A percentile compares a stretch with the other conserved stretches of the same genome.
phyloP scores from a whole-genome alignment of 2,329 filamentous ascomycete species.

The Drechslerella dactyloides region DNA sequence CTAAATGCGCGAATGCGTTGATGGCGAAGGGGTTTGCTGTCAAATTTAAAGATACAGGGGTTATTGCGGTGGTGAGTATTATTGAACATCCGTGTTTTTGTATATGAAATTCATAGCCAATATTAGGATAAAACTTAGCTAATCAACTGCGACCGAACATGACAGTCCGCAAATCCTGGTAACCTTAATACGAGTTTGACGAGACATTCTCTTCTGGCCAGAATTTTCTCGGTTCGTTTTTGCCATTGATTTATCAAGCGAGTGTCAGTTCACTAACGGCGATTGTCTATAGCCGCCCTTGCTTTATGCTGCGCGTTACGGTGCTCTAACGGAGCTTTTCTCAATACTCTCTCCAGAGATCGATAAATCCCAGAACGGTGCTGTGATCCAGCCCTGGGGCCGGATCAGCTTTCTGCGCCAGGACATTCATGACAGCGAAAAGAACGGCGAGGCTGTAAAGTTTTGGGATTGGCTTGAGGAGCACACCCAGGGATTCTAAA shows the following conservation, averaged over 20 bases:
- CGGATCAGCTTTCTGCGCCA: constrained; percentile 56
- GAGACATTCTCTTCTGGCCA: constrained; percentile 53
- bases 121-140: no score
- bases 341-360: constrained; percentile 57
- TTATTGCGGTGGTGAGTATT: constrained; percentile 56
- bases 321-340: constrained; percentile 58
- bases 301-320: constrained; percentile 56
- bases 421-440: constrained; percentile 57
- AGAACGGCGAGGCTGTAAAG: constrained; percentile 58
- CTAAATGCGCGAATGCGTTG: constrained; percentile 57
- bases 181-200: constrained; percentile 59
- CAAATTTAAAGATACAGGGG: constrained; percentile 55
- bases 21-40: constrained; percentile 56
- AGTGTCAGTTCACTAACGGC: background rate
- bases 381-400: constrained; percentile 63
- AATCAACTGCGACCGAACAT: no score
- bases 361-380: constrained; percentile 56
- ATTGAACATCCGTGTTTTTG: no score
- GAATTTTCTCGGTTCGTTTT: constrained; percentile 47
- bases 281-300: constrained; percentile 46
- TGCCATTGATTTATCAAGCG: constrained; percentile 1
- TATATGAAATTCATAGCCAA: no score
- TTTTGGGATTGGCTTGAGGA: constrained; percentile 62
- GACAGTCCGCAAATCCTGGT: constrained; percentile 58
- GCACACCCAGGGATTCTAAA: constrained; percentile 56